A percentile compares a stretch with the other conserved stretches of the same genome.
These are phyloP conservation scores for Logfia minima DNA, from an alignment of 129 eudicot genomes.

Conservation along the genomic window DNA sequence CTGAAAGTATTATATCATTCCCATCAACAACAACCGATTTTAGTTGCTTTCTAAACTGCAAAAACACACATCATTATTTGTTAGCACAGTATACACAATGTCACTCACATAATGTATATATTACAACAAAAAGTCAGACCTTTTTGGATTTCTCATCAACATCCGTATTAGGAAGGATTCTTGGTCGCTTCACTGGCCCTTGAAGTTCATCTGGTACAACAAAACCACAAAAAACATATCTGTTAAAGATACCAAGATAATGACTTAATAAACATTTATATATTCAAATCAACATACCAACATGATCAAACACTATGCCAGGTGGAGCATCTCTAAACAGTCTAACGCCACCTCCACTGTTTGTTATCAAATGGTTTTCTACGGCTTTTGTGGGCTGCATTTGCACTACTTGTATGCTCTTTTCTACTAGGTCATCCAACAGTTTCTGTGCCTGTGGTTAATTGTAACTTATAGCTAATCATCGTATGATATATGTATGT, in stretches of 20 bases:
- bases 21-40: slow-evolving; percentile 77
- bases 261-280: background rate
- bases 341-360: slow-evolving; percentile 70
- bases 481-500: background rate
- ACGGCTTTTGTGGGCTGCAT: slow-evolving; percentile 26
- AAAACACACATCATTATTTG: background rate
- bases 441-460: slow-evolving; percentile 62
- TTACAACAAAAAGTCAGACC: slow-evolving; percentile 37
- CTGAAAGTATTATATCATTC: slow-evolving; percentile 55
- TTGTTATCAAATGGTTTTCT: slow-evolving; percentile 28
- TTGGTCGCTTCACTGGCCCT: slow-evolving; percentile 80
- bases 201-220: slow-evolving; percentile 54
- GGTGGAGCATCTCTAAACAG: slow-evolving; percentile 71
- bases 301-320: slow-evolving; percentile 75
- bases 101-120: background rate
- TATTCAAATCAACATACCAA: slow-evolving; percentile 35
- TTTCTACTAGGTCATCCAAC: slow-evolving; percentile 63
- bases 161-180: slow-evolving; percentile 62
- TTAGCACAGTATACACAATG: background rate
- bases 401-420: slow-evolving; percentile 54
- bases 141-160: slow-evolving; percentile 80
- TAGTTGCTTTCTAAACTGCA: slow-evolving; percentile 33
- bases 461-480: background rate
- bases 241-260: background rate
- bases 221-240: background rate